Percentiles rank a stretch among this genome's conserved stretches.
Evolutionary conservation across 2,329 filamentous ascomycete genomes (phyloP).

Genomic region (Septoria petroselini): DNA sequence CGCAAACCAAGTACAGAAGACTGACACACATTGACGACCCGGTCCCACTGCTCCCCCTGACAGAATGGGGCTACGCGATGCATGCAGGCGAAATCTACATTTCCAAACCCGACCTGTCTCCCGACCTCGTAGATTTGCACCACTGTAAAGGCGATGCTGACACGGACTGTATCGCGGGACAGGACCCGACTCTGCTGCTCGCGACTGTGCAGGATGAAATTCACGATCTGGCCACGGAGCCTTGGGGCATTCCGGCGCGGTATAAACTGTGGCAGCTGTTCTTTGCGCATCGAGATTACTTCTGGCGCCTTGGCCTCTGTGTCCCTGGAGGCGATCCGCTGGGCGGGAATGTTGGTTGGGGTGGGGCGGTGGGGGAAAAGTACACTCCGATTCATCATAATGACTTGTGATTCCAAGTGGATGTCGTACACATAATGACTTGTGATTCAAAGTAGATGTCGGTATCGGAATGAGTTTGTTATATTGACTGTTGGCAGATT

Average conservation of each 20-base stretch:
- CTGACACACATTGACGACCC: slow-evolving; percentile 86
- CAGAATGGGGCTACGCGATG: slow-evolving; percentile 81
- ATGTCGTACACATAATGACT: background rate
- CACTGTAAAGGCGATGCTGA: slow-evolving; percentile 72
- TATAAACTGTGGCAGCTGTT: slow-evolving; percentile 88
- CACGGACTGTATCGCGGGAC: slow-evolving; percentile 65
- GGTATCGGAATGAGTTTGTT: no score
- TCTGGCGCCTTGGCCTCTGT: slow-evolving; percentile 88
- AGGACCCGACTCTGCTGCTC: slow-evolving; percentile 41
- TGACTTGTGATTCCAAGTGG: slow-evolving; percentile 30
- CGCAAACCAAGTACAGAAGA: slow-evolving; percentile 58
- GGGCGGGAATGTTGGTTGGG: slow-evolving; percentile 29
- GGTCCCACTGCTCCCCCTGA: slow-evolving; percentile 78
- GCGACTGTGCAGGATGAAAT: slow-evolving; percentile 31
- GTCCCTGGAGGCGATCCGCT: slow-evolving; percentile 55
- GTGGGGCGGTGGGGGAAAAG: no score
- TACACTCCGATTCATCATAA: slow-evolving; percentile 5
- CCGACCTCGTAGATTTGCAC: slow-evolving; percentile 64
- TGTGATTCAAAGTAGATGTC: no score
- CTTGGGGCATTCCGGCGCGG: slow-evolving; percentile 47
- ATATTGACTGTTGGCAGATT: slow-evolving; percentile 3
- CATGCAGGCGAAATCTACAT: slow-evolving; percentile 91
- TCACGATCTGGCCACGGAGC: slow-evolving; percentile 35
- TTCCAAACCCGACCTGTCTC: slow-evolving; percentile 65
- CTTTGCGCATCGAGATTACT: slow-evolving; percentile 94